These are phyloP conservation scores for Colletotrichum sp. DNA, from an alignment of 2,329 filamentous ascomycete genomes.

Conservation along the genomic window DNA sequence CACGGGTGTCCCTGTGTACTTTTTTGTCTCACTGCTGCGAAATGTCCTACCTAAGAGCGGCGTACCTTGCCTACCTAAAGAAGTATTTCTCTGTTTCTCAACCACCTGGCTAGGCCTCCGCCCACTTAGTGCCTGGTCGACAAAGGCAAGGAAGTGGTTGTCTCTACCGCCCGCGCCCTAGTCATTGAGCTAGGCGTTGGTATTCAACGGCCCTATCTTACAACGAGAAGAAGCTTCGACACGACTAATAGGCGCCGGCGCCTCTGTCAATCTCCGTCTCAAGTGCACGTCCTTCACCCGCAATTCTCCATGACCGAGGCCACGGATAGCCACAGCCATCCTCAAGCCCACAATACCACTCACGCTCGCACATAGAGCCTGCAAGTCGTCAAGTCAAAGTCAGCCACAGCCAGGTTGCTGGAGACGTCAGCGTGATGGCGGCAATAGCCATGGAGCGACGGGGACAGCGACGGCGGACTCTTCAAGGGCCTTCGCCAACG, in stretches of 20 bases:
- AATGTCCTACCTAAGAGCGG: neutral
- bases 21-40: neutral
- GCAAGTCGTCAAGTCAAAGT: neutral
- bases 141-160: neutral
- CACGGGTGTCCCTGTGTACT: neutral
- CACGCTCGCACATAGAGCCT: neutral
- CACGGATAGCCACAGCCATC: neutral
- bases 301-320: neutral
- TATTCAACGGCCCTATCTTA: neutral
- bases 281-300: neutral
- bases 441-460: neutral
- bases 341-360: neutral
- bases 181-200: neutral
- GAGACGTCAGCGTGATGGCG: neutral
- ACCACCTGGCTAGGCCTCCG: neutral
- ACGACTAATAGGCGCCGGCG: neutral
- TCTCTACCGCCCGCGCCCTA: neutral
- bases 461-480: neutral
- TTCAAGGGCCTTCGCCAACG: conserved; percentile 2
- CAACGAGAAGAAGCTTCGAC: neutral
- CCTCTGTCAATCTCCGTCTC: neutral
- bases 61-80: neutral
- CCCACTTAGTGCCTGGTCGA: neutral
- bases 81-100: neutral
- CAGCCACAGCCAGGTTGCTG: neutral